Evolutionary conservation across 164 flowering plant genomes (phyloP), one percentile per base, ranked within the genome.

Genomic region (Houttuynia cordata): DNA sequence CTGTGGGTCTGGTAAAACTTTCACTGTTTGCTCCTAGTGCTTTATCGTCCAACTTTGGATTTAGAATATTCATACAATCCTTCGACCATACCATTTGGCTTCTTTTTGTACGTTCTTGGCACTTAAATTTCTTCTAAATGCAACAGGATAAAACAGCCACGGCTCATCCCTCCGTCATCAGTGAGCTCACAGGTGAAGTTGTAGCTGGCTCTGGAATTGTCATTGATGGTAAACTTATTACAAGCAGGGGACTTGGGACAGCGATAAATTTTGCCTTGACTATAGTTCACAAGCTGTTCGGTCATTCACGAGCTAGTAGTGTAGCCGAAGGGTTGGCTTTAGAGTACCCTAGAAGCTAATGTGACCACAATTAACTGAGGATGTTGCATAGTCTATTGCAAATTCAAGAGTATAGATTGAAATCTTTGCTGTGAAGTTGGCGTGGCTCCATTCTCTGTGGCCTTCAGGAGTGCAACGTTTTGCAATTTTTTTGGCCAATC

Each of bases 241-340:
- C 97, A 8, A 66, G 96, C 76, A 74, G 58, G 61, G 97, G 97
- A 60, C 88, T 83, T 47, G 70, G 86, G 30, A 80, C 81, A 13
- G 81, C 75, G 24, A 63, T 78, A n/a, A 83, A 87, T 69, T 83
- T 90, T 75, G 74, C 88, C 7, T 64, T 93, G 77, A 84, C 88
- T 62, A 83, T 93, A 60, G 89, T 90, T 41, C 70, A 82, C 72
- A 93, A 93, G 72, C 75, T 90, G 51, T 85, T 82, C 63, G 96
- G 94, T 61, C 75, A 84, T 70, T 77, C 79, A 53, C 82, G 97
- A 63, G 94, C 96, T 49, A 84, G 96, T 76, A 84, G 97, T 75
- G 96, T 93, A 6, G 97, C 99, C 14, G 96, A 86, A 74, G 94
- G 88, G 66, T 86, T 90, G 57, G 96, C 87, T 68, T 79, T 80